These are phyloP conservation scores for Zygosaccharomyces siamensis DNA, from an alignment of 805 yeast species.

Conservation along the genomic window DNA sequence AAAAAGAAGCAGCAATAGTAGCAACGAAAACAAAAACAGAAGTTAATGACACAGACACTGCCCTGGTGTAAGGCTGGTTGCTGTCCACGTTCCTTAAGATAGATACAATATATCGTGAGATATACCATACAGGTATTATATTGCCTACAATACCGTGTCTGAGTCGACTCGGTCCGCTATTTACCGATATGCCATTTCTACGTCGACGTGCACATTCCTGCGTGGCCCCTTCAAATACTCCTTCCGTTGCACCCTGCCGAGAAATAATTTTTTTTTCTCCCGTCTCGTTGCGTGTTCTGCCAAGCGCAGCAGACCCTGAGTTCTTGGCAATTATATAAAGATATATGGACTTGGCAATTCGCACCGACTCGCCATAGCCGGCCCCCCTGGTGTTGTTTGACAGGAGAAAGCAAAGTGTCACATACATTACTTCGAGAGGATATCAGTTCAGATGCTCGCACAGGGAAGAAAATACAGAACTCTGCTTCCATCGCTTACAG, in stretches of 20 bases:
- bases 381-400: no score
- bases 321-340: neutral
- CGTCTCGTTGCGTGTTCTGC: constrained; percentile 1
- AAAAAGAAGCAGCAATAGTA: no score
- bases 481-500: constrained; percentile 17
- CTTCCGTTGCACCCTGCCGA: constrained; percentile 5
- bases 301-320: neutral
- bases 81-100: neutral
- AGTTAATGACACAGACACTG: no score
- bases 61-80: no score
- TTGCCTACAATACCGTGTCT: no score
- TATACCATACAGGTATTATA: no score
- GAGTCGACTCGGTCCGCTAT: neutral
- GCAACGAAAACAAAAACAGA: no score
- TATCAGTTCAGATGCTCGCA: neutral
- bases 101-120: no score
- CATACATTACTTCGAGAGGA: neutral
- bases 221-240: neutral
- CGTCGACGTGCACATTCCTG: neutral
- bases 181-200: neutral
- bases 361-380: no score
- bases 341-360: neutral
- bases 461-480: constrained; percentile 18
- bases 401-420: neutral
- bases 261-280: constrained; percentile 1